Base-by-base conservation (phyloP, 345 rosid genomes). In the Reutealis trisperma region DNA sequence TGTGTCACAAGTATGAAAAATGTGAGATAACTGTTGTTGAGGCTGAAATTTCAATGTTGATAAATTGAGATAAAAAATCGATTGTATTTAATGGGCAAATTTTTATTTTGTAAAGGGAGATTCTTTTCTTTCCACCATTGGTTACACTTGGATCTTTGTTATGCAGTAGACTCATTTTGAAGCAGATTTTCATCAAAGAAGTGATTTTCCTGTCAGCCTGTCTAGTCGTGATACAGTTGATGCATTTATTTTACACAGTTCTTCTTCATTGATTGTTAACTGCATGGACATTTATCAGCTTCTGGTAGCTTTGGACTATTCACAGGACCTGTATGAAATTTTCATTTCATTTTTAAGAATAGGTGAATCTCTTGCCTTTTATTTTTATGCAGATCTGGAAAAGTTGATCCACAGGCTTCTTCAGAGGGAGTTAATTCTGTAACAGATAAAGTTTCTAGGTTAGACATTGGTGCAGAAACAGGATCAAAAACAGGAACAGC, bases 371-470 rank as follows among this genome's bases (percentile, higher is more conserved):
- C 25, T 2, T 83, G 75, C 60, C 73, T 68, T 86, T 73, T 66
- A 19, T 60, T 77, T 79, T 79, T 75, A 78, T 57, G 25, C 85
- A 91, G 92, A 80, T 72, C 85, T 72, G 79, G 81, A 68, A 85
- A 73, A 37, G 73, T 57, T 76, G 78, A 78, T 74, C 57, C 65
- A 44, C 80, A 80, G 81, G 81, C 84, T 74, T 83, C 87, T 81
- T 73, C 65, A 16, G 84, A 69, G 72, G 84, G 87, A 80, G 87
- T 82, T 59, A 74, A 82, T 81, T 75, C 81, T 45, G 64, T 88
- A 60, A 83, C 88, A 32, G 87, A 86, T 70, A 44, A 85, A 79
- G 83, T 90, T 73, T 80, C 88, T 69, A 83, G 88, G 79, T 80
- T 93, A 76, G 87, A 86, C 76, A 80, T 91, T 67, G 81, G 75